Conservation (phyloP, 1,284 basidiomycete species). For the Pholiota adiposa region DNA sequence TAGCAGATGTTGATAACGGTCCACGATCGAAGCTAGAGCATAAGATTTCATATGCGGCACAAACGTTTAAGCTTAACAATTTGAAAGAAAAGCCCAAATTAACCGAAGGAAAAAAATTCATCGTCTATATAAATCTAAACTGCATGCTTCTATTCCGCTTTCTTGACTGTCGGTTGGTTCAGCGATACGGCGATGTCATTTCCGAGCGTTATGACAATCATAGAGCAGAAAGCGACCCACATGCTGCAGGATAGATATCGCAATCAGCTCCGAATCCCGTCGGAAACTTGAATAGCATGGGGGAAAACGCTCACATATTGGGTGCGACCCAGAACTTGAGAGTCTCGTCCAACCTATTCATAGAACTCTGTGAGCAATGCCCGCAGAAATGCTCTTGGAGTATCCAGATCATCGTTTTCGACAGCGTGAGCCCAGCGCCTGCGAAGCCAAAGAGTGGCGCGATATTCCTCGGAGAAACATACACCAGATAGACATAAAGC, state of each 20-base stretch:
- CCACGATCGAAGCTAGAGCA: too few relatives aligned
- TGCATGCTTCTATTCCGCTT: conserved; percentile 6
- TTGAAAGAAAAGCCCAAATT: not conserved
- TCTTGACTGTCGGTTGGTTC: conserved; percentile 12
- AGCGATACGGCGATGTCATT: conserved; percentile 24
- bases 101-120: not conserved
- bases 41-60: too few relatives aligned
- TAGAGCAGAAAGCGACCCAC: conserved; percentile 25
- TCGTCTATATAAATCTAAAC: not conserved
- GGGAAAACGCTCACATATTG: conserved; percentile 27
- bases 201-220: conserved; percentile 26
- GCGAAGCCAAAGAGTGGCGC: conserved; percentile 28
- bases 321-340: conserved; percentile 29
- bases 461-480: conserved; percentile 22
- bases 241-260: conserved; percentile 15
- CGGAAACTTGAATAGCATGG: not conserved
- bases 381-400: conserved; percentile 29
- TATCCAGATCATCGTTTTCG: conserved; percentile 28
- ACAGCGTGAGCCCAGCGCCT: conserved; percentile 25
- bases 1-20: too few relatives aligned
- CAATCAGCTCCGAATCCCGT: not conserved
- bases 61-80: too few relatives aligned
- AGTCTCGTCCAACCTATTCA: conserved; percentile 20
- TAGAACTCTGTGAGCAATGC: conserved; percentile 23
- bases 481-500: conserved; percentile 22